A percentile compares a stretch with the other conserved stretches of the same genome.
Conservation (phyloP, 495 filamentous ascomycete species). For the Podospora pseudocomata region DNA sequence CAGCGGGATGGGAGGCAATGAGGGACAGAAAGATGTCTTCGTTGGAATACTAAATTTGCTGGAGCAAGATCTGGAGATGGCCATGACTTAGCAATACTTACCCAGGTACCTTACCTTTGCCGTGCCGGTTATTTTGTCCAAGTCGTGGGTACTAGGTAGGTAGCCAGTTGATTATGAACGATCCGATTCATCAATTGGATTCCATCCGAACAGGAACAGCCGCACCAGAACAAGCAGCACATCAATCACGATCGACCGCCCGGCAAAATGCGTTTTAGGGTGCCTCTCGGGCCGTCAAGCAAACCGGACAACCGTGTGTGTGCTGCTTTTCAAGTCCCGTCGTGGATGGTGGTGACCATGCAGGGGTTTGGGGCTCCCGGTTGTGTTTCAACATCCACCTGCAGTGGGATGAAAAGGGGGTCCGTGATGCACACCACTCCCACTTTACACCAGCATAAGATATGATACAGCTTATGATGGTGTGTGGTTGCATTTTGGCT, state of each 20-base stretch:
- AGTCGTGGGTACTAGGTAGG: too few species aligned
- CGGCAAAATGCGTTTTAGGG: constrained; percentile 6
- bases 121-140: too few species aligned
- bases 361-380: not conserved
- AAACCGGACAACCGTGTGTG: not conserved
- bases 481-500: not conserved
- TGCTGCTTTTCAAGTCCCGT: not conserved
- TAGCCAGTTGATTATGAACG: too few species aligned
- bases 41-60: not conserved
- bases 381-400: constrained; percentile 5
- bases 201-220: not conserved
- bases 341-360: not conserved
- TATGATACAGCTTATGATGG: not conserved
- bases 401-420: constrained; percentile 5
- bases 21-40: not conserved
- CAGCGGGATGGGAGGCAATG: not conserved
- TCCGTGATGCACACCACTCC: constrained; percentile 11
- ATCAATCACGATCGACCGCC: not conserved
- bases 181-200: too few species aligned
- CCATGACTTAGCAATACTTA: not conserved
- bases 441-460: not conserved
- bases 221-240: not conserved
- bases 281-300: not conserved
- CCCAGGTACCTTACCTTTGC: too few species aligned
- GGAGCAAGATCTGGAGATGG: not conserved